A percentile compares a stretch with the other conserved stretches of the same genome.
Conservation (phyloP, 345 rosid species). For the Eucalyptus melliodora region DNA sequence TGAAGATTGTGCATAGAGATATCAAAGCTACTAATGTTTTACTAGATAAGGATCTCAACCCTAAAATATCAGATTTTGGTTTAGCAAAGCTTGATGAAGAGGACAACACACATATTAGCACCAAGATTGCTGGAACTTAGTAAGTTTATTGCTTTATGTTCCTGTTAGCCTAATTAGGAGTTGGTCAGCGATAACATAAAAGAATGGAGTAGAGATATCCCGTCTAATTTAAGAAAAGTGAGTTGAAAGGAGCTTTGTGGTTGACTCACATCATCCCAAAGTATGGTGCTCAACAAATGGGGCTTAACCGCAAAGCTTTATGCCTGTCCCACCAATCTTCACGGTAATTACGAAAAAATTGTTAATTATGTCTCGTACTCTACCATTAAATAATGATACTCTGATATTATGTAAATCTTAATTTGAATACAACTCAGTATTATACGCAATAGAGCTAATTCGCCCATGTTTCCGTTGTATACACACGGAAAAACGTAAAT, state of each 20-base stretch:
- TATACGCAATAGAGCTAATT: not conserved
- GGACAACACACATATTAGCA: too few species aligned
- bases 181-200: not conserved
- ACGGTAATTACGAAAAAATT: too few species aligned
- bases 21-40: too few species aligned
- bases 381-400: too few species aligned
- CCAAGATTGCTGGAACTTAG: too few species aligned
- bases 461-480: not conserved
- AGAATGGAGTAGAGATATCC: not conserved
- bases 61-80: too few species aligned
- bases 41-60: too few species aligned
- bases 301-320: not conserved
- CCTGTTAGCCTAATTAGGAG: too few species aligned
- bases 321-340: not conserved
- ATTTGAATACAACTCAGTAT: too few species aligned
- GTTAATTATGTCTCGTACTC: not conserved
- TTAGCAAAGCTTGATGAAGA: too few species aligned
- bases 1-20: constrained; percentile 16
- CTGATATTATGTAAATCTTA: not conserved
- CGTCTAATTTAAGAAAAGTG: not conserved
- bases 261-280: not conserved
- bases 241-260: not conserved
- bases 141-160: too few species aligned
- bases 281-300: not conserved
- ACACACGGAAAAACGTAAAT: not conserved